Evolutionary conservation across 2,329 filamentous ascomycete species (phyloP).

Genomic region (Fusarium sp.): DNA sequence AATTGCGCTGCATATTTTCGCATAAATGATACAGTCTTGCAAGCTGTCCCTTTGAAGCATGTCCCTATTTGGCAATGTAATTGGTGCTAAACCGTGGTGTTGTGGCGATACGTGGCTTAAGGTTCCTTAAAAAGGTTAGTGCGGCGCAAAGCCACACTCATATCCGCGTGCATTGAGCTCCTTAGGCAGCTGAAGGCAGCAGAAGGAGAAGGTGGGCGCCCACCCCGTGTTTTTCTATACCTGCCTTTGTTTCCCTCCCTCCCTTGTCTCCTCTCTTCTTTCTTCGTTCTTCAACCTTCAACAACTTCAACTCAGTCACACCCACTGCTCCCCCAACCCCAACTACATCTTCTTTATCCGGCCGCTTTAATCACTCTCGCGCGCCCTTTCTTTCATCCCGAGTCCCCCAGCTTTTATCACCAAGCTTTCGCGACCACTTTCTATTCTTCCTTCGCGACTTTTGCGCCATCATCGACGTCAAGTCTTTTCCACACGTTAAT

Average conservation of each 20-base stretch:
- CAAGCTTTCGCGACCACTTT: constrained; percentile 29
- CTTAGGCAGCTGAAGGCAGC: constrained; percentile 33
- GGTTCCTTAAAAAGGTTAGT: constrained; percentile 31
- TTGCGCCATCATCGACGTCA: constrained; percentile 24
- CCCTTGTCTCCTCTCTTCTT: constrained; percentile 26
- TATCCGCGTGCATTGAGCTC: constrained; percentile 28
- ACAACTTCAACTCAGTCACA: constrained; percentile 33
- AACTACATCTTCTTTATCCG: constrained; percentile 22
- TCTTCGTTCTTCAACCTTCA: constrained; percentile 33
- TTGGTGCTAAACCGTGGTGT: constrained; percentile 27
- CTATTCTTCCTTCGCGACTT: constrained; percentile 26
- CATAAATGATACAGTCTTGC: constrained; percentile 10
- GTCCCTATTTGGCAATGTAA: constrained; percentile 19
- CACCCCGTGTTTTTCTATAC: constrained; percentile 48
- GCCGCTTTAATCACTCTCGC: constrained; percentile 34
- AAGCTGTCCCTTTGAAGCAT: constrained; percentile 28
- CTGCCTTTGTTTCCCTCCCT: constrained; percentile 24
- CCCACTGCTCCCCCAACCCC: constrained; percentile 41
- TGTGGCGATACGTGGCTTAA: constrained; percentile 43
- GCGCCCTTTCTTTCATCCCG: constrained; percentile 32
- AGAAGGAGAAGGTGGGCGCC: constrained; percentile 40
- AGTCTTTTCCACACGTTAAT: constrained; percentile 10
- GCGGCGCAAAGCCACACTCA: constrained; percentile 18
- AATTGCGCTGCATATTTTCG: neutral
- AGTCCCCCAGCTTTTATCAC: constrained; percentile 18